phyloP scores from a whole-genome alignment of 352 stramenopile genomes.

The Thraustotheca clavata region DNA sequence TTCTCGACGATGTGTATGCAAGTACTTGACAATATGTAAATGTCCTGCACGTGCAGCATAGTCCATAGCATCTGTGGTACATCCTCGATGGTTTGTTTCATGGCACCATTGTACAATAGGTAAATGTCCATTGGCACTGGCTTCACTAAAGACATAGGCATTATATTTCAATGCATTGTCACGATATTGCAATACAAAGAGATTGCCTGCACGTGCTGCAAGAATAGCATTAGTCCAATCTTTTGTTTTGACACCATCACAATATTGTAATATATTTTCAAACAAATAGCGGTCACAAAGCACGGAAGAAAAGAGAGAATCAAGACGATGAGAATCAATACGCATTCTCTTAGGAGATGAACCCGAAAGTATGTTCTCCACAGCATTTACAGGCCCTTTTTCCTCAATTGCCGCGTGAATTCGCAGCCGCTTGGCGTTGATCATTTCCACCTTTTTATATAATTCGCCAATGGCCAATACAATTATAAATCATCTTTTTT shows the following conservation, averaged over 20 bases:
- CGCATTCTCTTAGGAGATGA: background rate
- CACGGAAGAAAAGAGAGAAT: constrained; percentile 14
- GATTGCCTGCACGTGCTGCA: constrained; percentile 5
- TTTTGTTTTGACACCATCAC: constrained; percentile 1
- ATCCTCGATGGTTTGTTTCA: constrained; percentile 4
- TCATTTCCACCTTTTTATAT: too few relatives aligned
- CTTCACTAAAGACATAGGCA: constrained; percentile 19
- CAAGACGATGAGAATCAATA: background rate
- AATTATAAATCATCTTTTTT: too few relatives aligned
- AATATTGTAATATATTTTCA: constrained; percentile 13
- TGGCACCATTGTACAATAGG: constrained; percentile 17
- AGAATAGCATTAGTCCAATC: constrained; percentile 19
- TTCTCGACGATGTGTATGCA: constrained; percentile 10
- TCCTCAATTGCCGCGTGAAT: constrained; percentile 2
- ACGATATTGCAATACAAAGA: constrained; percentile 15
- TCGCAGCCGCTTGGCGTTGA: constrained; percentile 3
- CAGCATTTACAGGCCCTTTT: background rate
- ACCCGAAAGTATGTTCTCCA: constrained; percentile 15
- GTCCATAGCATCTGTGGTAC: constrained; percentile 21
- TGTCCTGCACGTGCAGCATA: constrained; percentile 18
- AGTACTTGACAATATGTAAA: constrained; percentile 18
- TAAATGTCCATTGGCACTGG: constrained; percentile 16
- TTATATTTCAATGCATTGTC: constrained; percentile 16
- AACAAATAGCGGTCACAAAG: constrained; percentile 18
- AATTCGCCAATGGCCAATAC: too few relatives aligned